Evolutionary conservation across 2,329 filamentous ascomycete species (phyloP).

Genomic region (Aureobasidium sp.): DNA sequence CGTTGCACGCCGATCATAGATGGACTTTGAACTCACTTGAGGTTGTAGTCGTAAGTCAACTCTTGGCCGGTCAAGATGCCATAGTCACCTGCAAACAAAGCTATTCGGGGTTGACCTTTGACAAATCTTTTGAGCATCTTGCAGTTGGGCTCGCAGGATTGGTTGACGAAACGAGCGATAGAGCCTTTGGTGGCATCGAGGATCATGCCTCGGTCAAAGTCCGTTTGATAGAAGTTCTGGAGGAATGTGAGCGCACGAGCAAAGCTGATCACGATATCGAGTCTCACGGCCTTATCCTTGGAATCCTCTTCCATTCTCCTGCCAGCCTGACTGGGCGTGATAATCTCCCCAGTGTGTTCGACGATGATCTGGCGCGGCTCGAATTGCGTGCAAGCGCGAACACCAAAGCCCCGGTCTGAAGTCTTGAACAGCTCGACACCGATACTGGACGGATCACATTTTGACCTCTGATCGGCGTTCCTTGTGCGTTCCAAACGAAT

Average conservation of each 20-base stretch:
- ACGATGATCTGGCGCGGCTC: conserved; percentile 90
- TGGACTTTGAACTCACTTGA: conserved; percentile 50
- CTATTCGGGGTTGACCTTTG: conserved; percentile 87
- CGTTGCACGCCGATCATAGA: not conserved
- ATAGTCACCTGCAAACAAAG: conserved; percentile 84
- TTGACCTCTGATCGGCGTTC: conserved; percentile 10
- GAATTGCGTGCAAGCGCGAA: conserved; percentile 84
- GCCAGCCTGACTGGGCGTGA: conserved; percentile 89
- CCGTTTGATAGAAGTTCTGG: conserved; percentile 97
- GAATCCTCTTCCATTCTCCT: conserved; percentile 88
- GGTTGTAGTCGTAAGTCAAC: conserved; percentile 86
- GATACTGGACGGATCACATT: conserved; percentile 76
- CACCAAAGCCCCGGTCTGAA: conserved; percentile 77
- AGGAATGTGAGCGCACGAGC: not conserved
- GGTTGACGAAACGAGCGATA: conserved; percentile 95
- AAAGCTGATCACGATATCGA: not conserved
- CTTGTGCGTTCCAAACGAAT: conserved; percentile 54
- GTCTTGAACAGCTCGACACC: conserved; percentile 96
- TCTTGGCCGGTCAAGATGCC: conserved; percentile 94
- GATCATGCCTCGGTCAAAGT: conserved; percentile 96
- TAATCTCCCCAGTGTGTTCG: conserved; percentile 96
- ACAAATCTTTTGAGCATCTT: conserved; percentile 96
- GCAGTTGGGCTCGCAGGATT: conserved; percentile 94
- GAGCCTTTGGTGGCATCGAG: conserved; percentile 94
- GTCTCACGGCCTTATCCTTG: conserved; percentile 78